These are phyloP conservation scores for Prillingera fragicola DNA, from an alignment of 1,284 basidiomycete genomes.

Conservation along the genomic window DNA sequence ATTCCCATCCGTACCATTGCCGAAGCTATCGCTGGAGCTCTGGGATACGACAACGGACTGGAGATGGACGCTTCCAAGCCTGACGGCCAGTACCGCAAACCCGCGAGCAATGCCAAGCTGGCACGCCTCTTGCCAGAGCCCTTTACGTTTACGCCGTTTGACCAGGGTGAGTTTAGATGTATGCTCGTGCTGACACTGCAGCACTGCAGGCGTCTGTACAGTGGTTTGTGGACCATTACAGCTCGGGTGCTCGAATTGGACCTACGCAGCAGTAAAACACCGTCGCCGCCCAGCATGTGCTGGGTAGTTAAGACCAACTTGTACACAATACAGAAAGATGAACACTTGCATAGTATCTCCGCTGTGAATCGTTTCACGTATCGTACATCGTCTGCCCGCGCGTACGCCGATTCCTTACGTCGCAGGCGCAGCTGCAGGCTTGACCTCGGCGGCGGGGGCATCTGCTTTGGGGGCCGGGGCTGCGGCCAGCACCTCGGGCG, in stretches of 20 bases:
- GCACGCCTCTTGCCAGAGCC: conserved; percentile 53
- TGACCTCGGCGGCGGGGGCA: neutral
- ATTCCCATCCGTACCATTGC: conserved; percentile 79
- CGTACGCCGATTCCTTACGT: too few relatives aligned
- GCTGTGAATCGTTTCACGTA: too few relatives aligned
- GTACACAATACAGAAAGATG: too few relatives aligned
- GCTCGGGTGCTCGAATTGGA: conserved; percentile 25
- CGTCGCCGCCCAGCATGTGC: too few relatives aligned
- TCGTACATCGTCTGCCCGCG: too few relatives aligned
- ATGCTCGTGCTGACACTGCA: conserved; percentile 27
- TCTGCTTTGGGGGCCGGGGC: neutral
- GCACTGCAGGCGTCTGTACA: conserved; percentile 65
- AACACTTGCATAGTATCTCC: too few relatives aligned
- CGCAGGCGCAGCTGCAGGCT: too few relatives aligned
- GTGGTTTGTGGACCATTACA: conserved; percentile 74
- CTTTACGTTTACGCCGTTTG: conserved; percentile 81
- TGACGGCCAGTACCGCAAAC: conserved; percentile 88
- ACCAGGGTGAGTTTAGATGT: conserved; percentile 54
- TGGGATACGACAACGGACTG: conserved; percentile 55
- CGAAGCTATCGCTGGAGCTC: conserved; percentile 71
- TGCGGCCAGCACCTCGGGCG: conserved; percentile 3
- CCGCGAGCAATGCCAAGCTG: conserved; percentile 83
- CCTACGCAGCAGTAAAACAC: too few relatives aligned
- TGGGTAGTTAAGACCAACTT: too few relatives aligned
- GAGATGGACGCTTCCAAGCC: conserved; percentile 50